A percentile compares a stretch with the other conserved stretches of the same genome.
phyloP scores from a whole-genome alignment of 2,329 filamentous ascomycete genomes.

The Dactylellina sp. region DNA sequence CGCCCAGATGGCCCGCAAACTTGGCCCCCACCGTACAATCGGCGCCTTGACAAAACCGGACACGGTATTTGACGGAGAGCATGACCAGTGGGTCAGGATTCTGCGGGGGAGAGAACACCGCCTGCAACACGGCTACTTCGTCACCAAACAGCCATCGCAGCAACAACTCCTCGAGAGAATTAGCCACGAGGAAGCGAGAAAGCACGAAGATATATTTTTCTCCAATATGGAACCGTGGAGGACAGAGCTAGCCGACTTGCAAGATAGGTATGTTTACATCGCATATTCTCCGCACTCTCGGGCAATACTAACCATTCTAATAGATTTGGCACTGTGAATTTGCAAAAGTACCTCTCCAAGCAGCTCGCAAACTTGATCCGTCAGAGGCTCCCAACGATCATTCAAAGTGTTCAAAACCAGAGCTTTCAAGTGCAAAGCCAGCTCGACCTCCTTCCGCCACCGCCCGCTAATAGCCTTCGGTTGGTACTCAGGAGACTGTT shows the following conservation, averaged over 20 bases:
- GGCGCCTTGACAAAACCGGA: conserved; percentile 60
- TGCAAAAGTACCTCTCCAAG: conserved; percentile 47
- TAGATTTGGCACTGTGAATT: conserved; percentile 49
- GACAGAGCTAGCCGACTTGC: conserved; percentile 57
- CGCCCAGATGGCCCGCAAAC: conserved; percentile 58
- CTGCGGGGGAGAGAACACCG: conserved; percentile 59
- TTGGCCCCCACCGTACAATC: conserved; percentile 59
- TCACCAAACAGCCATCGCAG: conserved; percentile 60
- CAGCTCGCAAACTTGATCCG: conserved; percentile 43
- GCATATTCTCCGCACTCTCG: conserved; percentile 15
- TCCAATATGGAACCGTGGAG: conserved; percentile 58
- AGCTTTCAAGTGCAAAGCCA: conserved; percentile 55
- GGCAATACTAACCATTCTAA: not conserved
- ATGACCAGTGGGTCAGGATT: conserved; percentile 60
- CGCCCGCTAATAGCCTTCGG: conserved; percentile 58
- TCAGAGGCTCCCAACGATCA: conserved; percentile 58
- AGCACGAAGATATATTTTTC: conserved; percentile 59
- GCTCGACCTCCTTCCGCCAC: conserved; percentile 58
- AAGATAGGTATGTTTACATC: conserved; percentile 57
- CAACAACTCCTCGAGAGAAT: conserved; percentile 58
- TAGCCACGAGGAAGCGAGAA: conserved; percentile 57
- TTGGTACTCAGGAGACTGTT: conserved; percentile 58
- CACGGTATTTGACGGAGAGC: conserved; percentile 58
- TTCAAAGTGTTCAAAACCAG: conserved; percentile 58
- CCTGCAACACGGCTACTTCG: conserved; percentile 60